Conservation (phyloP, 2,329 filamentous ascomycete genomes). For the Blastomyces percursus region DNA sequence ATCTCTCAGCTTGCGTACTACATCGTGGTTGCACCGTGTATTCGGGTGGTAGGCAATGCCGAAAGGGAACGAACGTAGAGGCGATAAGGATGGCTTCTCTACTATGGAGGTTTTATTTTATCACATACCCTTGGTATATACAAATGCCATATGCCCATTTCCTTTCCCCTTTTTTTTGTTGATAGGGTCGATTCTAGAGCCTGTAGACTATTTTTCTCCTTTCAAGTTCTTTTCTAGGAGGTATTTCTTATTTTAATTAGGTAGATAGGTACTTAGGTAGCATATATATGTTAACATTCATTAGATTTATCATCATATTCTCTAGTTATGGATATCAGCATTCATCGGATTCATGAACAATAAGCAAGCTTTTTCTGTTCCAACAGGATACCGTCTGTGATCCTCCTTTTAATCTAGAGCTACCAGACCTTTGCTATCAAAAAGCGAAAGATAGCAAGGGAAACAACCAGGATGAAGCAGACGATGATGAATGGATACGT, state of each 20-base stretch:
- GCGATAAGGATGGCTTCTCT: neutral
- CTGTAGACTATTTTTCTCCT: neutral
- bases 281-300: neutral
- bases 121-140: neutral
- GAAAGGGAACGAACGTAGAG: neutral
- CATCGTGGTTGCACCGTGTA: neutral
- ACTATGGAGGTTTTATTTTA: neutral
- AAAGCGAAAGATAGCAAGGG: neutral
- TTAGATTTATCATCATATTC: neutral
- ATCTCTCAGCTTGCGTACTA: neutral
- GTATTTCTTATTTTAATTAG: neutral
- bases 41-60: neutral
- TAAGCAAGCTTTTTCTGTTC: neutral
- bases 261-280: conserved; percentile 1
- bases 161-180: neutral
- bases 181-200: neutral
- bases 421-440: neutral
- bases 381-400: neutral
- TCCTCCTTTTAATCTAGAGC: neutral
- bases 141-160: neutral
- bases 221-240: neutral
- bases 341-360: neutral
- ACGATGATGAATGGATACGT: neutral
- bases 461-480: neutral
- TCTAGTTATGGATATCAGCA: neutral